Conservation (phyloP, 2,329 filamentous ascomycete genomes). For the Penicillium sp. region DNA sequence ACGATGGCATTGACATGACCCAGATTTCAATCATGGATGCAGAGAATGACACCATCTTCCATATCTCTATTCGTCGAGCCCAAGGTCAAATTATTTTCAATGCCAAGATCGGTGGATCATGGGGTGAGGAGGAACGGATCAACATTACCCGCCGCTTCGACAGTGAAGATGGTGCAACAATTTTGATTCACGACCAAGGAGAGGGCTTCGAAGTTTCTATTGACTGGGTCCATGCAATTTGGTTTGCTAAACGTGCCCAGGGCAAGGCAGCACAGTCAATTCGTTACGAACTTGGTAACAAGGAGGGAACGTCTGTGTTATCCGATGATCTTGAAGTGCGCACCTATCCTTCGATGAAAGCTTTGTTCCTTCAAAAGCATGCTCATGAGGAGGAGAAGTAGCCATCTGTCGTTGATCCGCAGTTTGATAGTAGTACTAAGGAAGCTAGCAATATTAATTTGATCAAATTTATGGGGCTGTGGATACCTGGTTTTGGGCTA, state of each 20-base stretch:
- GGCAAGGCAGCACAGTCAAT: conserved; percentile 10
- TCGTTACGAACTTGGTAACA: background rate
- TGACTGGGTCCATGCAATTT: conserved; percentile 12
- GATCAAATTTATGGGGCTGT: background rate
- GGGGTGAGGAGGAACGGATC: conserved; percentile 9
- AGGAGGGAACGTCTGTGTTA: background rate
- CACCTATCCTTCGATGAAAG: conserved; percentile 12
- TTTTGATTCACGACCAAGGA: conserved; percentile 12
- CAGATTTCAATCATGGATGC: conserved; percentile 4
- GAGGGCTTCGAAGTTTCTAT: conserved; percentile 12
- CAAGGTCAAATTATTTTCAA: conserved; percentile 10
- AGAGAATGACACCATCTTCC: background rate
- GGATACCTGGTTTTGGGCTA: background rate
- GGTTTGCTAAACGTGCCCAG: conserved; percentile 9
- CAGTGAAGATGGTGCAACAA: conserved; percentile 5
- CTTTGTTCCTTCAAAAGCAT: conserved; percentile 13
- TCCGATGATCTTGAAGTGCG: conserved; percentile 11
- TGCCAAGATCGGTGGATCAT: conserved; percentile 5
- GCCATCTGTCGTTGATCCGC: background rate
- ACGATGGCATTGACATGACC: conserved; percentile 5
- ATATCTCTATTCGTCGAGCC: conserved; percentile 6
- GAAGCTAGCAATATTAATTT: background rate
- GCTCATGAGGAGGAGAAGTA: conserved; percentile 46
- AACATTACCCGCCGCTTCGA: conserved; percentile 2
- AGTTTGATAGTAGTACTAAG: background rate